Evolutionary conservation across 495 filamentous ascomycete species (phyloP).

Genomic region (Oidiodendron maius): DNA sequence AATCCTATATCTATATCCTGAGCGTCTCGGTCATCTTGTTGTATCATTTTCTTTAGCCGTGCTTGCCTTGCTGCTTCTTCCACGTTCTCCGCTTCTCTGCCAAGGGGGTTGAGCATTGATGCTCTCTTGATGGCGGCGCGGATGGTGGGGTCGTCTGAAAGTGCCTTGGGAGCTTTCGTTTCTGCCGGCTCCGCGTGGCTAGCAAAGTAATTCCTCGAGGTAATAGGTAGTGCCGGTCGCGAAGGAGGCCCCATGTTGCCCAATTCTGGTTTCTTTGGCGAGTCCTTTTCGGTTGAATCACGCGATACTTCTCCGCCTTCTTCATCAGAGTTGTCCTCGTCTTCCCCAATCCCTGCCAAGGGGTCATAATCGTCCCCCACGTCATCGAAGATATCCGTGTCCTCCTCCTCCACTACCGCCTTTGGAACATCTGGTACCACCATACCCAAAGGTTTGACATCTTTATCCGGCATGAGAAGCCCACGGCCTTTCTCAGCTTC

Average conservation of each 20-base stretch:
- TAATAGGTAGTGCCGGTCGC: conserved; percentile 25
- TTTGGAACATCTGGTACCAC: conserved; percentile 62
- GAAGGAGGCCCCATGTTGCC: conserved; percentile 34
- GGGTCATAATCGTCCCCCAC: conserved; percentile 86
- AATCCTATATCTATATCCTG: conserved; percentile 95
- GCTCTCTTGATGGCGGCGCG: conserved; percentile 83
- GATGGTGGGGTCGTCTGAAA: conserved; percentile 63
- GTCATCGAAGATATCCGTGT: conserved; percentile 79
- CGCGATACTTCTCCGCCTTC: conserved; percentile 22
- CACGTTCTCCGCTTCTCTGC: conserved; percentile 26
- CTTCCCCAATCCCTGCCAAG: conserved; percentile 59
- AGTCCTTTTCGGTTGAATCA: conserved; percentile 13
- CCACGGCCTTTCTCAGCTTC: conserved; percentile 34
- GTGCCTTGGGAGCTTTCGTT: conserved; percentile 34
- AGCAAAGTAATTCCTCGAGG: conserved; percentile 56
- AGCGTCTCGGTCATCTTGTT: conserved; percentile 72
- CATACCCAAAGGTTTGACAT: conserved; percentile 66
- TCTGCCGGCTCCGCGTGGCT: conserved; percentile 26
- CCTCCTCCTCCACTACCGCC: conserved; percentile 48
- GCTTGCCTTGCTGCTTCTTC: conserved; percentile 49
- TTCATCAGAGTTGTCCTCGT: conserved; percentile 33
- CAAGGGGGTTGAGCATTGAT: conserved; percentile 57
- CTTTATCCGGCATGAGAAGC: conserved; percentile 60
- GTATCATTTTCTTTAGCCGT: conserved; percentile 68
- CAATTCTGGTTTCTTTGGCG: conserved; percentile 20